Base-by-base conservation (phyloP, 257 asterid genomes). In the Gentiana macrophylla region DNA sequence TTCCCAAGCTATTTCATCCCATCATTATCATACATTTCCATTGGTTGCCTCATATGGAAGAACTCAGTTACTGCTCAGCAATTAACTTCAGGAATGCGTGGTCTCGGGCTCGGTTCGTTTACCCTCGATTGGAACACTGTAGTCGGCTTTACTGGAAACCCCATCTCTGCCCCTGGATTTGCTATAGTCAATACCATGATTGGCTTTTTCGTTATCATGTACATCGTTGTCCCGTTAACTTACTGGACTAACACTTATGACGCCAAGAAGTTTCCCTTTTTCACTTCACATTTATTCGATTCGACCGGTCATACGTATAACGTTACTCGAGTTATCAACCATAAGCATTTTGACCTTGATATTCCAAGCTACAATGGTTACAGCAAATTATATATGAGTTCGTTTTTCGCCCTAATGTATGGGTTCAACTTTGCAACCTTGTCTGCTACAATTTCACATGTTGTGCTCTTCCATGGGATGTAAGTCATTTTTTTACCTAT, bases 341-440 rank as follows among this genome's bases (percentile, higher is more conserved):
- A 64, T 1, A 1, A 57, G 43, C 53, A 70, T 0, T 86, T 86
- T 44, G 4, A 49, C 32, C 69, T 86, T 8, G 64, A 80, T 53
- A 12, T 56, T 13, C 70, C 44, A 0, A 77, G 69, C 0, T 86
- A 83, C 34, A 37, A 67, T 0, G 13, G 53, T 10, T 82, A 82
- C 55, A 80, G 95, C 82, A 83, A 79, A 59, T 69, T 88, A 3
- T 69, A 84, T 45, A 58, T 88, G 12, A 80, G 86, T 55, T 12
- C 70, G 36, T 79, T 84, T 70, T 88, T 84, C 53, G 84, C 84
- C 57, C 68, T 82, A 65, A 56, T 67, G 50, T 88, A 88, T 13
- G 96, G 94, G 43, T 56, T 82, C 36, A 79, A 90, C 54, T 88
- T 88, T 52, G 93, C 96, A 6, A 62, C 76, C 56, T 69, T 88